Evolutionary conservation across 805 yeast genomes (phyloP), one percentile per base, ranked within the genome.

Genomic region (Hanseniaspora valbyensis): DNA sequence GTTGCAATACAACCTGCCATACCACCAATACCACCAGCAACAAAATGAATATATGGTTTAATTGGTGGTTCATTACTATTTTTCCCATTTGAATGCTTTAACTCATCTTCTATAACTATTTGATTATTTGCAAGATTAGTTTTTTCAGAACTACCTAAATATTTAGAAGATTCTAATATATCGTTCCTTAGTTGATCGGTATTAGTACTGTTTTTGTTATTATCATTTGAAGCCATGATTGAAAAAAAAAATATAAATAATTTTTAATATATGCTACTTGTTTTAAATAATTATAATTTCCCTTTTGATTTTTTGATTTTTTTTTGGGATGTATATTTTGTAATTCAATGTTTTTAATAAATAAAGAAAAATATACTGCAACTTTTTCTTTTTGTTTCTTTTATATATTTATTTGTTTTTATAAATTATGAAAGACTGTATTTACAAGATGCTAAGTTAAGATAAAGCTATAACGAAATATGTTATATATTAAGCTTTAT

Each of bases 1-100:
- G 99, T 92, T 50, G 80, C 80, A 2, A 90, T 68, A 1, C 98
- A 95, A 24, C 99, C 99, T 28, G 90, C 85, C 96, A 92, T 92
- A 14, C 98, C 99, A 30, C 96, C 99, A 24, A 85, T 64, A 13
- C 95, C 95, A 45, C 92, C 94, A 12, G 94, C 89, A n/a, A 84
- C 84, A 61, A 84, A 84, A 66, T 83, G 90, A 5, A 83, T 87
- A 90, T 75, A 72, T 29, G 76, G 75, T 52, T 69, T 70, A 4
- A 71, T 70, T 13, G 59, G 58, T n/a, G 28, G 43, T 13, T 38
- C 48, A 14, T 16, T 41, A 49, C 26, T 56, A 57, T 28, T 45
- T 33, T 32, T 45, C 45, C 22, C 33, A 32, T 19, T 43, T 44
- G 24, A 44, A 26, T 18, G 45, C 43, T 26, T n/a, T 7, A 48